A percentile compares a stretch with the other conserved stretches of the same genome.
phyloP scores from a whole-genome alignment of 1,284 basidiomycete genomes.

The Ganoderma resinaceum region DNA sequence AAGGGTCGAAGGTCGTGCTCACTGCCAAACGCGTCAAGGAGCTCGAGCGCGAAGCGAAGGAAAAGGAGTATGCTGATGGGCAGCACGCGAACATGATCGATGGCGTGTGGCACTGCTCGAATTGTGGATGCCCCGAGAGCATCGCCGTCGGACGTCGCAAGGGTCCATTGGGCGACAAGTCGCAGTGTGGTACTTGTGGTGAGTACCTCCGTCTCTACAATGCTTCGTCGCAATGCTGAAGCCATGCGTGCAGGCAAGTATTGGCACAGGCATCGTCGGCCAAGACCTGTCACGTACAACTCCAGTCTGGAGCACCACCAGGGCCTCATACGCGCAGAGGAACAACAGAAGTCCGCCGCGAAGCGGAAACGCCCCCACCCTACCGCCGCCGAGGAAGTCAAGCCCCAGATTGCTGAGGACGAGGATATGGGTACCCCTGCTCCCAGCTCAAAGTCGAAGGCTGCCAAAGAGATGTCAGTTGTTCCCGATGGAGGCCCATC shows the following conservation, averaged over 20 bases:
- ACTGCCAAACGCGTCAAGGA: slow-evolving; percentile 73
- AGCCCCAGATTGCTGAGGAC: slow-evolving; percentile 55
- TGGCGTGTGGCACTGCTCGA: slow-evolving; percentile 92
- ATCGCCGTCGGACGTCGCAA: slow-evolving; percentile 87
- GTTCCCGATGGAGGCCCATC: slow-evolving; percentile 33
- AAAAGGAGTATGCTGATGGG: slow-evolving; percentile 80
- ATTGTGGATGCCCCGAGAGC: slow-evolving; percentile 87
- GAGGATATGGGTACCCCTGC: slow-evolving; percentile 63
- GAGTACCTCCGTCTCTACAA: slow-evolving; percentile 43
- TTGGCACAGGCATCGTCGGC: slow-evolving; percentile 83
- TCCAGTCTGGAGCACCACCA: slow-evolving; percentile 74
- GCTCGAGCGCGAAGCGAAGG: slow-evolving; percentile 80
- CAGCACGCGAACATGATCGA: slow-evolving; percentile 84
- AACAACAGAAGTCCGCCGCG: slow-evolving; percentile 52
- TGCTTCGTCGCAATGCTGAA: slow-evolving; percentile 14
- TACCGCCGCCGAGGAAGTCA: slow-evolving; percentile 43
- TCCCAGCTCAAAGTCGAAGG: slow-evolving; percentile 47
- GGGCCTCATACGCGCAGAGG: slow-evolving; percentile 61
- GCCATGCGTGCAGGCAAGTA: slow-evolving; percentile 67
- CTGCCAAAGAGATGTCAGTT: slow-evolving; percentile 23
- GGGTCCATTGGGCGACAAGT: slow-evolving; percentile 90
- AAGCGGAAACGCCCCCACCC: slow-evolving; percentile 57
- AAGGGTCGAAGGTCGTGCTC: slow-evolving; percentile 51
- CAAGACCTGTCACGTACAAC: slow-evolving; percentile 81
- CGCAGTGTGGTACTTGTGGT: slow-evolving; percentile 93